Base-by-base conservation (phyloP, 208 protist genomes). In the Polymyxa betae region DNA sequence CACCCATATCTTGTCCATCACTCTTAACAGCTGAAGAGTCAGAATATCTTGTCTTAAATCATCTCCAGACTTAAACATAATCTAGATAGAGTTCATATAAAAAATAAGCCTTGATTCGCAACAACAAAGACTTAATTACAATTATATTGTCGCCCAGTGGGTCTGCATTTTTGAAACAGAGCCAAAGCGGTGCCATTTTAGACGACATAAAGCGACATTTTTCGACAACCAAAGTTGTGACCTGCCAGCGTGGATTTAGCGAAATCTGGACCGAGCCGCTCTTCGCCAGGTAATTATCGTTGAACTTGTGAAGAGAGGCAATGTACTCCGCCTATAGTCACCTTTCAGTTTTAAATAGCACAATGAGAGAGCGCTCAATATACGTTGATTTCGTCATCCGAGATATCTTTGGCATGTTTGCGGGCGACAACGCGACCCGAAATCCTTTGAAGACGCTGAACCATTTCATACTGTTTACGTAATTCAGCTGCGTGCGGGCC, bases 151-250 rank as follows among this genome's bases (percentile, higher is more conserved):
- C 91, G 38, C 93, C 93, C 45, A 93, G 90, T 54, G 95, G 92
- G 43, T 96, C 95, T 46, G 94, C 93, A 90, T 97, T 98, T 38
- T 93, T 88, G 88, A 98, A 98, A n/a, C 95, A 94, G 0, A 98
- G 94, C 93, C 94, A 97, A 12, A 98, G 92, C 5, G 97, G 97
- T 72, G 94, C 94, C 93, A 97, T 98, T 90, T 98, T 97, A 0
- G 93, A 96, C 68, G 96, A 94, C 97, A 98, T 97, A 43, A 97
- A 96, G 82, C 96, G 97, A 93, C 97, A 98, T 90, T 97, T 94
- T 38, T 94, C 94, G 52, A 96, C 93, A 52, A 97, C 93, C 24
- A 98, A 88, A 5, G 29, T 0, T 35, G 64, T 89, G 41, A 91
- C 54, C n/a, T 88, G 60, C 45, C 87, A 66, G 52, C 89, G 88